Evolutionary conservation across 129 eudicot species (phyloP).

Genomic region (Solidago caesia): DNA sequence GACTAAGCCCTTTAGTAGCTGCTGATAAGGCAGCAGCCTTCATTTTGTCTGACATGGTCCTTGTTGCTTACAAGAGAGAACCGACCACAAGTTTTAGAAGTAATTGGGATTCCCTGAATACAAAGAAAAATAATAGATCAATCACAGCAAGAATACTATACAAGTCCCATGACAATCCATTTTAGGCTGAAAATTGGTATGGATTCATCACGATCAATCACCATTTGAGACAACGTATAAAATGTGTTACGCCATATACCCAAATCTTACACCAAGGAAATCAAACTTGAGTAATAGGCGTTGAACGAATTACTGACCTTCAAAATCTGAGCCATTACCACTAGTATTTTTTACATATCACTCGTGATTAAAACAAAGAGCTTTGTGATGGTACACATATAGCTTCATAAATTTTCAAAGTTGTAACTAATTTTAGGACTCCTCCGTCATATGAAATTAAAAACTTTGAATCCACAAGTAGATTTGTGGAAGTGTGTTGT

Average conservation of each 20-base stretch:
- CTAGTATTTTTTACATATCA: not conserved
- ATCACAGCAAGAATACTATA: not conserved
- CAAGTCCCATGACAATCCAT: not conserved
- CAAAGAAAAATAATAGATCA: not conserved
- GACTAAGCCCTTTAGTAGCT: slow-evolving; percentile 91
- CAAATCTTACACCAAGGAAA: not conserved
- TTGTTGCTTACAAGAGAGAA: slow-evolving; percentile 1
- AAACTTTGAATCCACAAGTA: not conserved
- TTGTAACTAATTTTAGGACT: not conserved
- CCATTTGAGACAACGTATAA: not conserved
- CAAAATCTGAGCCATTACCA: not conserved
- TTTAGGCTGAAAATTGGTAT: not conserved
- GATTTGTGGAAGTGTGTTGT: not conserved
- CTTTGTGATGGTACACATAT: not conserved
- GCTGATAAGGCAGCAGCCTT: slow-evolving; percentile 92
- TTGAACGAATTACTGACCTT: not conserved
- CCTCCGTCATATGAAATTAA: not conserved
- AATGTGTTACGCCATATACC: not conserved
- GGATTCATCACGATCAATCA: slow-evolving; percentile 18
- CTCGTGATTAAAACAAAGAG: not conserved
- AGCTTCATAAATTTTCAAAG: not conserved
- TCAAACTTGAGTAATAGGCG: not conserved
- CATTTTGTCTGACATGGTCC: slow-evolving; percentile 53
- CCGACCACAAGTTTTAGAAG: slow-evolving; percentile 9
- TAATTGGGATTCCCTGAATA: slow-evolving; percentile 5